A percentile compares a stretch with the other conserved stretches of the same genome.
Conservation (phyloP, 2,329 filamentous ascomycete genomes). For the Pyrenophora graminea region DNA sequence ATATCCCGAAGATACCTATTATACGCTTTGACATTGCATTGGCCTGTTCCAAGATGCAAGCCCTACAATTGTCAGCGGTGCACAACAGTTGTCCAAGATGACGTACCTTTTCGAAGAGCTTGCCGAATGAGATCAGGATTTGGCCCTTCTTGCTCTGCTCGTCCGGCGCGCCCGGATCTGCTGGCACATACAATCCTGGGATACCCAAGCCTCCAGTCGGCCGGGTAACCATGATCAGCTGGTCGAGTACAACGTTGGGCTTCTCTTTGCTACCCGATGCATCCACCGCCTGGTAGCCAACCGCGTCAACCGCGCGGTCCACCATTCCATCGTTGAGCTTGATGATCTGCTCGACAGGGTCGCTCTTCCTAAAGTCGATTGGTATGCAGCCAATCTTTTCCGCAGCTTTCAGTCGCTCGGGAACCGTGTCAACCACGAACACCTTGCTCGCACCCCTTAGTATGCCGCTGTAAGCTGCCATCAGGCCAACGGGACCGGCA, state of each 20-base stretch:
- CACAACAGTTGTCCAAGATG: not conserved
- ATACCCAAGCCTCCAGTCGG: conserved; percentile 66
- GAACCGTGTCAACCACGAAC: conserved; percentile 66
- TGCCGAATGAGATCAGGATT: conserved; percentile 67
- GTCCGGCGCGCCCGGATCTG: conserved; percentile 67
- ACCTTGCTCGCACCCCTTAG: conserved; percentile 65
- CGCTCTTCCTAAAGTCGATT: conserved; percentile 64
- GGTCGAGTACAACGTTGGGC: conserved; percentile 66
- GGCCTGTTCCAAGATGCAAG: conserved; percentile 63
- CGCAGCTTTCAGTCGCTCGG: conserved; percentile 62
- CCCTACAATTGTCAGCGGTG: conserved; percentile 49
- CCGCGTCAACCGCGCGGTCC: conserved; percentile 67
- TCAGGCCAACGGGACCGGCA: conserved; percentile 64
- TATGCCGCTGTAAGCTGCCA: conserved; percentile 67
- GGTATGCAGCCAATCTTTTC: conserved; percentile 65
- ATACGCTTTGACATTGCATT: conserved; percentile 71
- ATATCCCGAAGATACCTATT: conserved; percentile 68
- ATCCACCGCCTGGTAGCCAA: conserved; percentile 66
- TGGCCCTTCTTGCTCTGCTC: conserved; percentile 64
- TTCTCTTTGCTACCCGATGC: conserved; percentile 61
- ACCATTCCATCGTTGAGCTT: conserved; percentile 63
- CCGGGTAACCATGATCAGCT: conserved; percentile 65
- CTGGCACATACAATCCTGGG: conserved; percentile 59
- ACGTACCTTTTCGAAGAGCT: conserved; percentile 68
- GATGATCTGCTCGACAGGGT: conserved; percentile 65